Conservation (phyloP, 495 filamentous ascomycete species). For the Mycothermus thermophilus region DNA sequence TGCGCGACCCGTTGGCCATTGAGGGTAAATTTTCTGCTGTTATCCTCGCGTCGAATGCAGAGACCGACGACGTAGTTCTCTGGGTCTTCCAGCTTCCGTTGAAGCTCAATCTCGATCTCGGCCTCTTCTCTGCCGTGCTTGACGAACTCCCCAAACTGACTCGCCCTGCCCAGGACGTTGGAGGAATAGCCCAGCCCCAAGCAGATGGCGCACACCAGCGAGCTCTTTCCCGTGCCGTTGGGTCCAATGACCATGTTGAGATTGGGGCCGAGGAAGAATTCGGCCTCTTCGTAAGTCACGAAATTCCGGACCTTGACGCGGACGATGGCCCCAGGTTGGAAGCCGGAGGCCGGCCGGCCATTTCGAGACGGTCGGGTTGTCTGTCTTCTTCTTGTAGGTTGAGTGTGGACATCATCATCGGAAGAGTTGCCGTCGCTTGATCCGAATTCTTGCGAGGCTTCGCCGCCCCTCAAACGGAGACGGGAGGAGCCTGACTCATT, state of each 20-base stretch:
- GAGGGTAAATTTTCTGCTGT: slow-evolving; percentile 58
- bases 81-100: slow-evolving; percentile 32
- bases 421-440: not conserved
- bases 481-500: no score
- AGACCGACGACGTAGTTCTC: slow-evolving; percentile 61
- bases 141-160: slow-evolving; percentile 75
- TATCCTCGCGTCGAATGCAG: slow-evolving; percentile 66
- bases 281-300: slow-evolving; percentile 83
- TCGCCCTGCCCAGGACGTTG: slow-evolving; percentile 74
- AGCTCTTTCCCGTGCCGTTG: slow-evolving; percentile 96
- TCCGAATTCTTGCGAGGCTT: slow-evolving; percentile 1
- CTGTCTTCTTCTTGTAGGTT: slow-evolving; percentile 6
- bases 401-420: slow-evolving; percentile 2
- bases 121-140: slow-evolving; percentile 75
- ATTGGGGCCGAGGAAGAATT: slow-evolving; percentile 80
- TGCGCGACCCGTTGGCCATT: slow-evolving; percentile 45
- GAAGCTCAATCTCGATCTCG: slow-evolving; percentile 80
- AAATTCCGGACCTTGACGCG: slow-evolving; percentile 81
- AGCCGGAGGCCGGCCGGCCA: slow-evolving; percentile 12
- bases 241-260: slow-evolving; percentile 98
- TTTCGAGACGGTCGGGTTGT: slow-evolving; percentile 2
- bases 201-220: slow-evolving; percentile 93
- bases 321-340: slow-evolving; percentile 78
- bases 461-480: slow-evolving; percentile 13
- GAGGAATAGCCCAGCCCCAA: slow-evolving; percentile 78